phyloP scores from a whole-genome alignment of 108 stramenopile species.

The Nitzschia inconspicua region DNA sequence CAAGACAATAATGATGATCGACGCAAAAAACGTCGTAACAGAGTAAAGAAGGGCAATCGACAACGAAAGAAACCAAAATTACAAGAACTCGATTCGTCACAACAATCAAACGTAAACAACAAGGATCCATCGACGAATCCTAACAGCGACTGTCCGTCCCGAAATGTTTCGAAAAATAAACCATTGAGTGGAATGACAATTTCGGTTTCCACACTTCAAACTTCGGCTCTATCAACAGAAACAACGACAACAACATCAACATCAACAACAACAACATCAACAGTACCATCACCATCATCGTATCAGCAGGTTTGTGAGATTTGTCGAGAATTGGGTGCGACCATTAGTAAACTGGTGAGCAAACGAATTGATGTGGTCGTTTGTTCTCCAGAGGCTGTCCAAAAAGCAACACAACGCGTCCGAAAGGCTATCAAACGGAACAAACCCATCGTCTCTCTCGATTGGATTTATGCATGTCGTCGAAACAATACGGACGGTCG shows the following conservation, averaged over 20 bases:
- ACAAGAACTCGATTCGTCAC: no score
- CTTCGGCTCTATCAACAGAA: no score
- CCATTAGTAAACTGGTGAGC: constrained; percentile 62
- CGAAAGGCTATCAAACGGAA: constrained; percentile 68
- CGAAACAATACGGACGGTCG: not conserved
- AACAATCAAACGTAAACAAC: no score
- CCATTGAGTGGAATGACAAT: constrained; percentile 47
- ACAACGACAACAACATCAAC: no score
- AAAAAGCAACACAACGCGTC: constrained; percentile 64
- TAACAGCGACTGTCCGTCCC: no score
- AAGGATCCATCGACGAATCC: no score
- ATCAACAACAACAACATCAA: no score
- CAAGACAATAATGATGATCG: no score
- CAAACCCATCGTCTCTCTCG: constrained; percentile 55
- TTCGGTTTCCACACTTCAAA: constrained; percentile 59
- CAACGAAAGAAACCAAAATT: no score
- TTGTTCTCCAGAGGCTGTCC: constrained; percentile 44
- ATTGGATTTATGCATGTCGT: constrained; percentile 52
- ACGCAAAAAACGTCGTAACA: no score
- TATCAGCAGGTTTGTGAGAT: constrained; percentile 34
- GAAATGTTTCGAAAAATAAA: no score
- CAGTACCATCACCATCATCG: not conserved
- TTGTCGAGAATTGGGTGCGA: constrained; percentile 44
- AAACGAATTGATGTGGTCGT: constrained; percentile 53
- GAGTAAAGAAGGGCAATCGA: no score